A percentile compares a stretch with the other conserved stretches of the same genome.
phyloP scores from a whole-genome alignment of 305 asterid genomes.

The Solanum hybrid region DNA sequence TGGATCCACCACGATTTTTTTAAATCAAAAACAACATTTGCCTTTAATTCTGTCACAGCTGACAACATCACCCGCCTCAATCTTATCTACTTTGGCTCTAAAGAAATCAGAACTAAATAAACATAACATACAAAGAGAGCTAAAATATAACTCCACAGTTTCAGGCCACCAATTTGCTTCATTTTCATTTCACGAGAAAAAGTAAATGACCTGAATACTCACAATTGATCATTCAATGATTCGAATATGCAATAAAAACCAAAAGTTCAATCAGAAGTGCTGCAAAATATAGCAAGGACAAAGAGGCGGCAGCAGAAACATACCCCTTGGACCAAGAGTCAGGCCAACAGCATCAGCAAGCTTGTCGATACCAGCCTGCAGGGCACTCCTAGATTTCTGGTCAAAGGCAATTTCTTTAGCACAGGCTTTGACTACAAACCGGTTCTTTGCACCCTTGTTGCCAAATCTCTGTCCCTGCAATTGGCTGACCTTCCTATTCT shows the following conservation, averaged over 20 bases:
- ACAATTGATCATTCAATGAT: background rate
- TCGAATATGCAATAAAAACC: background rate
- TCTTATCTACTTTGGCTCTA: background rate
- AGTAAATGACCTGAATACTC: background rate
- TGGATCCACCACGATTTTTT: background rate
- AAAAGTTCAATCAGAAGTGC: background rate
- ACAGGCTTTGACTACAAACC: constrained; percentile 66
- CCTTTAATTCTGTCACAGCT: background rate
- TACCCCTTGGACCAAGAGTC: constrained; percentile 97
- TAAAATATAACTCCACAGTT: background rate
- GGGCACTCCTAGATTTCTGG: constrained; percentile 78
- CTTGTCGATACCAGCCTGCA: constrained; percentile 92
- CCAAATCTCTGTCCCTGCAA: constrained; percentile 58
- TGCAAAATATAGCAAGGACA: background rate
- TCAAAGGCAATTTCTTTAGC: constrained; percentile 93
- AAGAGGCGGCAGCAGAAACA: background rate
- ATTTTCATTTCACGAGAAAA: background rate
- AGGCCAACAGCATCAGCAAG: constrained; percentile 93
- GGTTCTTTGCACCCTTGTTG: constrained; percentile 36
- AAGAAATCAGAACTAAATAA: background rate
- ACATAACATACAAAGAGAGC: background rate
- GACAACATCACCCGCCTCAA: background rate
- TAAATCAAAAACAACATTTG: background rate
- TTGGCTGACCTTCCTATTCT: constrained; percentile 47
- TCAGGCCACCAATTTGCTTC: background rate